phyloP scores from a whole-genome alignment of 176 grass and related monocot genomes.

The Aechmea fasciata region DNA sequence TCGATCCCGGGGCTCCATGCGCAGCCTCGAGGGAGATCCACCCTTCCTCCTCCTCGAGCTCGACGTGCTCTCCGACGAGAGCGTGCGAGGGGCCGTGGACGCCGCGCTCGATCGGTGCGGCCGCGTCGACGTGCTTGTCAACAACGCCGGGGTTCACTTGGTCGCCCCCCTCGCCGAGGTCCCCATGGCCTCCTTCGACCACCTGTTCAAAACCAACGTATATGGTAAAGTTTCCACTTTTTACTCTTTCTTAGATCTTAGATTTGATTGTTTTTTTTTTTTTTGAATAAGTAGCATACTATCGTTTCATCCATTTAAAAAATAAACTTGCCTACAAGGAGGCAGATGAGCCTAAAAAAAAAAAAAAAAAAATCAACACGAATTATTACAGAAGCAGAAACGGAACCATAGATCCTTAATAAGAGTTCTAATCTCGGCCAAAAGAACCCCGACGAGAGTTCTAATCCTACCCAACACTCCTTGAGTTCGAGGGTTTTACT shows the following conservation, averaged over 20 bases:
- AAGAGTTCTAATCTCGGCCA: too few species aligned
- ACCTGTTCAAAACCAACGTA: conserved; percentile 77
- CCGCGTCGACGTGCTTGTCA: conserved; percentile 78
- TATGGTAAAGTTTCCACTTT: conserved; percentile 33
- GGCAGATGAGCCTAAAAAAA: too few species aligned
- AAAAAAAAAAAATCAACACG: too few species aligned
- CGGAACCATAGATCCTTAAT: too few species aligned
- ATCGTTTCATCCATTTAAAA: too few species aligned
- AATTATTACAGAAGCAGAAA: too few species aligned
- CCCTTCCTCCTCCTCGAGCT: conserved; percentile 50
- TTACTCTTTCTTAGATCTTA: neutral
- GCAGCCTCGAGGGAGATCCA: conserved; percentile 36
- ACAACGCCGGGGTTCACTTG: conserved; percentile 85
- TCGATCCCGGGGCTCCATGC: conserved; percentile 64
- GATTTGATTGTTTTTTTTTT: neutral
- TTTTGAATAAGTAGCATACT: too few species aligned
- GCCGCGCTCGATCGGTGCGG: conserved; percentile 38
- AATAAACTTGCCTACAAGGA: too few species aligned
- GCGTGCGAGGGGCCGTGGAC: conserved; percentile 30
- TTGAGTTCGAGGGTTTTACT: too few species aligned
- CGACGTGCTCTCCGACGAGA: conserved; percentile 58
- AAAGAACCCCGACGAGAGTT: too few species aligned
- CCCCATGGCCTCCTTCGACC: conserved; percentile 51
- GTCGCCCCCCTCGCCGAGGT: conserved; percentile 80
- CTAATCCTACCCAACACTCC: too few species aligned